Base-by-base conservation (phyloP, 148 eudicot genomes). In the Vaccinium macrocarpon region DNA sequence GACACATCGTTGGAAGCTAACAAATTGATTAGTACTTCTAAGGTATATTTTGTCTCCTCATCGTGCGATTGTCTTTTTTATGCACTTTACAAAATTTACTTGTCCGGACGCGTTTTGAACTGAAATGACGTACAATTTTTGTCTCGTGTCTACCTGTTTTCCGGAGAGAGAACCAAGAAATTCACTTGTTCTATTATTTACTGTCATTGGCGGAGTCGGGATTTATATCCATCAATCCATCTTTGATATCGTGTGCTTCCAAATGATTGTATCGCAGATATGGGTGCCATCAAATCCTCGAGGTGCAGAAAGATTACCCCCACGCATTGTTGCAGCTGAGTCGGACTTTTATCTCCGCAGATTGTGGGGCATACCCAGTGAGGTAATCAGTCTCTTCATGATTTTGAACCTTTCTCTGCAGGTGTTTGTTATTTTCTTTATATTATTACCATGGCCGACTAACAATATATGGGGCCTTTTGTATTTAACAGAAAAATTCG, bases 241-340 rank as follows among this genome's bases (percentile, higher is more conserved):
- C 42, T 82, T 71, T 53, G 62, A 70, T 25, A 32, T 55, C 4
- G 1, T 27, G 5, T 82, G 66, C 35, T 52, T 35, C 64, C 51
- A n/a, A 29, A 6, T 64, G 68, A 52, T 25, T 70, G 3, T 15
- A 18, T 42, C 56, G 85, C 85, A 87, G 89, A 84, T 87, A 27
- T 87, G 79, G 79, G 85, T 84, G 13, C 79, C 89, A 29, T 42
- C 89, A 19, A 87, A 87, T 80, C 89, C 89, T 5, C 82, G 81
- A 15, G 89, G 89, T 71, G 87, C 89, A 55, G 89, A 87, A 82
- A 49, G 76, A 78, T 64, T 87, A 84, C 87, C 89, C 35, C 87
- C 89, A 48, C 81, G 49, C 68, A 84, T 87, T 49, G 84, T 87
- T 82, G 87, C 59, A 55, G 66, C 89, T 59, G 83, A 84, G 19